Percentiles rank a stretch among this genome's conserved stretches.
phyloP scores from a whole-genome alignment of 345 rosid species.

The Camelina laxa region DNA sequence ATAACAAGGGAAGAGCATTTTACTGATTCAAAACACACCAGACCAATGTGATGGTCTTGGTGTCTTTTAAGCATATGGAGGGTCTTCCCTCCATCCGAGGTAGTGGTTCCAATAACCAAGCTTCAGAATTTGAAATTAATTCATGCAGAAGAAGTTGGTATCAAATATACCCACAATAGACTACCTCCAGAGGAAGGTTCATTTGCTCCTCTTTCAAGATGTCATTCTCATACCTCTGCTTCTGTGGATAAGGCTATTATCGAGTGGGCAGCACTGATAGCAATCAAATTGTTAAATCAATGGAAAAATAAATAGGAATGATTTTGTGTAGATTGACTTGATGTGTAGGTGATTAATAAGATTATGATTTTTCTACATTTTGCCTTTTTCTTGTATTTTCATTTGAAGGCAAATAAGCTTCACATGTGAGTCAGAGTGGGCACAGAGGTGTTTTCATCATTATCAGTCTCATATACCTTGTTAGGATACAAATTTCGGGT shows the following conservation, averaged over 20 bases:
- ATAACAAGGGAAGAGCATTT: no score
- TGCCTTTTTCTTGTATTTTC: background rate
- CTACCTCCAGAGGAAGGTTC: background rate
- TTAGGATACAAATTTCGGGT: background rate
- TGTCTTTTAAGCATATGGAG: background rate
- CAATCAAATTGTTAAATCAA: background rate
- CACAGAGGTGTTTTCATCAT: background rate
- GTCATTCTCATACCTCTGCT: background rate
- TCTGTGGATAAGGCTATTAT: background rate
- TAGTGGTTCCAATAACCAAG: background rate
- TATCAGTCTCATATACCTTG: background rate
- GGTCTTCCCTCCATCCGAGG: background rate
- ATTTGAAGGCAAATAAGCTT: background rate
- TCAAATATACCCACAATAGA: background rate
- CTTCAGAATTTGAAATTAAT: background rate
- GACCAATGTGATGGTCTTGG: background rate
- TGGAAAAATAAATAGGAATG: background rate
- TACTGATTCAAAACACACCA: background rate
- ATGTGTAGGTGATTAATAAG: background rate
- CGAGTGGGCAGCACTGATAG: background rate
- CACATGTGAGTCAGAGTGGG: slow-evolving; percentile 1
- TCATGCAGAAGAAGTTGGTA: background rate
- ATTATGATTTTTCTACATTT: background rate
- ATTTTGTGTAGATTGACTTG: background rate
- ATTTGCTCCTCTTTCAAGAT: background rate